Conservation (phyloP, 352 stramenopile species). For the Blastocystis sp. region DNA sequence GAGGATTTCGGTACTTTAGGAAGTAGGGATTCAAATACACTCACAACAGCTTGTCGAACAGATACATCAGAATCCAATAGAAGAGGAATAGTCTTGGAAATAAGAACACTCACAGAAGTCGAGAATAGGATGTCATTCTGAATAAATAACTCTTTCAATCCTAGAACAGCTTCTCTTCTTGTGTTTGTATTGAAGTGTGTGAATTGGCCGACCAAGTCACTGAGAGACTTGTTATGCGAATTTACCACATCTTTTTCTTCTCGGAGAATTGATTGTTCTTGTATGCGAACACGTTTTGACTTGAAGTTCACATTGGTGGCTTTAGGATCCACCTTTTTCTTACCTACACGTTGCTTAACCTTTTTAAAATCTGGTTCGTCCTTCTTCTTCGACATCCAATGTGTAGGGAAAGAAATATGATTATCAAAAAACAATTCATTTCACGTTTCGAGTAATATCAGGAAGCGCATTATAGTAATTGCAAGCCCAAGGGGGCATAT, state of each 20-base stretch:
- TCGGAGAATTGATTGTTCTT: constrained; percentile 59
- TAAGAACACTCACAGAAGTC: constrained; percentile 28
- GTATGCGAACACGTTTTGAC: constrained; percentile 39
- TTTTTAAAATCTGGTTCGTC: constrained; percentile 51
- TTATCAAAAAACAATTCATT: neutral
- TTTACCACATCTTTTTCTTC: constrained; percentile 44
- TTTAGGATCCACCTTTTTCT: constrained; percentile 55
- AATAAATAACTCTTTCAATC: constrained; percentile 39
- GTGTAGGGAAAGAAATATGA: neutral
- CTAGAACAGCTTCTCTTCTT: constrained; percentile 37
- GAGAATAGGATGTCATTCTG: constrained; percentile 32
- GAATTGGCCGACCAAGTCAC: constrained; percentile 61
- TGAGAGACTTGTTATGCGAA: constrained; percentile 55
- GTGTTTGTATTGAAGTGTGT: constrained; percentile 29
- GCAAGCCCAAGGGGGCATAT: neutral
- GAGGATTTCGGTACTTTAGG: neutral
- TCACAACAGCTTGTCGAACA: constrained; percentile 41
- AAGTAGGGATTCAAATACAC: constrained; percentile 4
- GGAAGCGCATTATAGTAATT: neutral
- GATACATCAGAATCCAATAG: constrained; percentile 20
- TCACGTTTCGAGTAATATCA: neutral
- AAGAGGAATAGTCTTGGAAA: constrained; percentile 43
- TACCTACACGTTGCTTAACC: constrained; percentile 22
- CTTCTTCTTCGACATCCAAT: constrained; percentile 23
- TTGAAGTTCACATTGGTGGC: constrained; percentile 54